Percentiles rank a stretch among this genome's conserved stretches.
Conservation (phyloP, 139 green algal genomes). For the Microglena sp. region DNA sequence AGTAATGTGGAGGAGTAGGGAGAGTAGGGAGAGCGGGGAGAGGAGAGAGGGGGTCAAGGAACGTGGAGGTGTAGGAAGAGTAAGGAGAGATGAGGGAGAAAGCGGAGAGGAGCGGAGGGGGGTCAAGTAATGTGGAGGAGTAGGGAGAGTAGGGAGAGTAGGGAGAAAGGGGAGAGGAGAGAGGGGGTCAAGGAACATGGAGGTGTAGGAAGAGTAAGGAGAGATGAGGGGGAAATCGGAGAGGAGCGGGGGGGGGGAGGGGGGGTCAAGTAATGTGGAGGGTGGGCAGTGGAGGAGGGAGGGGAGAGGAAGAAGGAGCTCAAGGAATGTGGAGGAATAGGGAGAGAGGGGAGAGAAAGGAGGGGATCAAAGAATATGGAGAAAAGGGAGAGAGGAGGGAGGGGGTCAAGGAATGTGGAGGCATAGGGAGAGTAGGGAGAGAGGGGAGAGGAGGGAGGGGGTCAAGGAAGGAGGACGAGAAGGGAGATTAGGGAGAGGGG, state of each 20-base stretch:
- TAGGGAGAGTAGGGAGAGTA: not conserved
- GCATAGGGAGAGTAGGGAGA: not conserved
- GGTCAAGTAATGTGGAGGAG: not conserved
- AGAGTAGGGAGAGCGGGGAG: not conserved
- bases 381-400: not conserved
- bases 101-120: too few relatives aligned
- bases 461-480: not conserved
- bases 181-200: not conserved
- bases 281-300: too few relatives aligned
- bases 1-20: not conserved
- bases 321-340: not conserved
- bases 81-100: not conserved
- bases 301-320: not conserved
- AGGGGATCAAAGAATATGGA: not conserved
- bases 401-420: not conserved
- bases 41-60: not conserved
- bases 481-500: not conserved
- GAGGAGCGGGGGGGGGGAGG: not conserved
- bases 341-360: not conserved
- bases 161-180: not conserved
- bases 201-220: not conserved
- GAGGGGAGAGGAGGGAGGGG: not conserved
- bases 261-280: too few relatives aligned
- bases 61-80: not conserved
- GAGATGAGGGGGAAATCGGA: too few relatives aligned